A percentile compares a stretch with the other conserved stretches of the same genome.
Evolutionary conservation across 352 stramenopile genomes (phyloP).

Genomic region (Globisporangium paddicum): DNA sequence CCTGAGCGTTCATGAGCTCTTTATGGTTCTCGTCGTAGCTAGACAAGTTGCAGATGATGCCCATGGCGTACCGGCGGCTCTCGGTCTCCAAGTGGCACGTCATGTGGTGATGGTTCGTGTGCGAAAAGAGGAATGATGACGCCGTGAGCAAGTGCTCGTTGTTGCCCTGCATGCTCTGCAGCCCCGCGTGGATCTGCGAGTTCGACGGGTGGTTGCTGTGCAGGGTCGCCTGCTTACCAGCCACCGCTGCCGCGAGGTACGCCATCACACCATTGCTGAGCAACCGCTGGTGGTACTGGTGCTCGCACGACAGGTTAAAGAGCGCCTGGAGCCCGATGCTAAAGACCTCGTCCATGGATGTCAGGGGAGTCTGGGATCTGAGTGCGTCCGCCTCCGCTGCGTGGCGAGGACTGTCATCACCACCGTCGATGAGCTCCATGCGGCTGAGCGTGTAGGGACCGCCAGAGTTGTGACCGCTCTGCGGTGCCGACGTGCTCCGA

Average conservation of each 20-base stretch:
- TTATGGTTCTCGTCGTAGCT: constrained; percentile 76
- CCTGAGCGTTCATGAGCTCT: constrained; percentile 72
- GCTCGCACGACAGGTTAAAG: constrained; percentile 73
- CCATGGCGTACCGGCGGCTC: constrained; percentile 51
- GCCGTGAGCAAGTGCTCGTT: constrained; percentile 3
- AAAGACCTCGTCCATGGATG: constrained; percentile 53
- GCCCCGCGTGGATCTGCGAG: neutral
- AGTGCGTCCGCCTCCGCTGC: neutral
- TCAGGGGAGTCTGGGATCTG: neutral
- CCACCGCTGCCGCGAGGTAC: constrained; percentile 54
- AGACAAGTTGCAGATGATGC: constrained; percentile 73
- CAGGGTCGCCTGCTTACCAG: constrained; percentile 17
- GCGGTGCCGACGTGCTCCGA: constrained; percentile 4
- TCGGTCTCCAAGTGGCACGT: constrained; percentile 25
- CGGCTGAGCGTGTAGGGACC: neutral
- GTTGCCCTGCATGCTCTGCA: neutral
- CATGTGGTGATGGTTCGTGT: constrained; percentile 1
- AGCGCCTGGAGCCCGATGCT: constrained; percentile 65
- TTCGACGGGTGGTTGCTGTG: neutral
- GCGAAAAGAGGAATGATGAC: constrained; percentile 13
- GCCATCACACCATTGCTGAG: constrained; percentile 67
- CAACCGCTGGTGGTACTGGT: constrained; percentile 62
- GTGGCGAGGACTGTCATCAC: neutral
- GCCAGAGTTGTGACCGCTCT: constrained; percentile 5
- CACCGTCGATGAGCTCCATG: neutral